These are phyloP conservation scores for Sarcodon sp. DNA, from an alignment of 768 basidiomycete species.

Conservation along the genomic window DNA sequence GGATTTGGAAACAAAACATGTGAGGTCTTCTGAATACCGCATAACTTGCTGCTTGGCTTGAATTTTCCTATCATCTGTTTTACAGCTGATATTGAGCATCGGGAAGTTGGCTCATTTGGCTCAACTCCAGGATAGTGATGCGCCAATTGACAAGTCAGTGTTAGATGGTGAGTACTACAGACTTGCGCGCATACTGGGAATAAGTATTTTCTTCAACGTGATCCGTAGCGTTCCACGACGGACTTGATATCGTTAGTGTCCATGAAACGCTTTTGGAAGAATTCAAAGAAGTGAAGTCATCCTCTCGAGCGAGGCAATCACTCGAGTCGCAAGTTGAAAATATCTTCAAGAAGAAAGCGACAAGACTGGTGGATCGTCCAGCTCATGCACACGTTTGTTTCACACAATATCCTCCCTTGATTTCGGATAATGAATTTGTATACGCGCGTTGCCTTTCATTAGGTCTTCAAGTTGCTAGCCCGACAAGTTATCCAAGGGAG, in stretches of 20 bases:
- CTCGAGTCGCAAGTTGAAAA: conserved; percentile 58
- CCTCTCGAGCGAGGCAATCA: conserved; percentile 44
- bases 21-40: conserved; percentile 21
- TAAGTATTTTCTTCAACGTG: neutral
- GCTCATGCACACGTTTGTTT: conserved; percentile 37
- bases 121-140: conserved; percentile 33
- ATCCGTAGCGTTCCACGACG: conserved; percentile 65
- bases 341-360: conserved; percentile 43
- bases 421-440: neutral
- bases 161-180: conserved; percentile 37
- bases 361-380: conserved; percentile 25
- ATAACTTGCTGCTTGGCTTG: neutral
- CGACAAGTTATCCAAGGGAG: conserved; percentile 63
- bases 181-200: neutral
- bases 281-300: conserved; percentile 36
- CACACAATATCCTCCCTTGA: neutral
- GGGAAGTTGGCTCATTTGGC: conserved; percentile 80
- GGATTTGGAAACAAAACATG: conserved; percentile 67
- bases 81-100: conserved; percentile 80
- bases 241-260: conserved; percentile 77
- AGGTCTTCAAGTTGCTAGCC: conserved; percentile 64
- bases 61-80: conserved; percentile 4
- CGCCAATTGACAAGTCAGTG: conserved; percentile 30
- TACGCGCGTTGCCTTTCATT: neutral
- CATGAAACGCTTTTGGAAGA: conserved; percentile 58